Conservation (phyloP, 352 stramenopile genomes). For the Pythium oligandrum region DNA sequence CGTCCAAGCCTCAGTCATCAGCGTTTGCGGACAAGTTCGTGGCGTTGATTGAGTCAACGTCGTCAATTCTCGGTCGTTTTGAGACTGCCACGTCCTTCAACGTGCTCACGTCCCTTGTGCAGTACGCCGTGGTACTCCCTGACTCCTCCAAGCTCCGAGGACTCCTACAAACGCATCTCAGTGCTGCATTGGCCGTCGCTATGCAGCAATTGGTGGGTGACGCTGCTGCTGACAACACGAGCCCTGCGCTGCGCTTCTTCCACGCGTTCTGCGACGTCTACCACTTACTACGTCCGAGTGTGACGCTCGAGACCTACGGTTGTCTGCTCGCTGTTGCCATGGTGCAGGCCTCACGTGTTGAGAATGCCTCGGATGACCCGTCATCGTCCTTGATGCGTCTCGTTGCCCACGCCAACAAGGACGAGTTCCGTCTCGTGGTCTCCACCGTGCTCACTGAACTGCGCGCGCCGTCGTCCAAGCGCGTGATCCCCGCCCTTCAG, state of each 20-base stretch:
- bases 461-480: conserved; percentile 20
- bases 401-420: conserved; percentile 54
- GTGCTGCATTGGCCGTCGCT: conserved; percentile 26
- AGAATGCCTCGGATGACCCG: not conserved
- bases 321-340: conserved; percentile 52
- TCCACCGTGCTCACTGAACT: conserved; percentile 57
- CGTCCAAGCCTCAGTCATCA: too few relatives aligned
- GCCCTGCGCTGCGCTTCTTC: conserved; percentile 32
- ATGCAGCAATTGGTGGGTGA: conserved; percentile 25
- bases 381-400: conserved; percentile 17
- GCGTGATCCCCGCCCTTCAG: conserved; percentile 52
- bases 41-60: conserved; percentile 11
- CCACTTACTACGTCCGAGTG: conserved; percentile 31
- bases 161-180: conserved; percentile 21
- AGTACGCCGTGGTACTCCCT: conserved; percentile 24
- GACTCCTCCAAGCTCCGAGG: conserved; percentile 6
- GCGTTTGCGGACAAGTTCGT: conserved; percentile 23
- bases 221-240: not conserved
- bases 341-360: conserved; percentile 14
- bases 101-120: conserved; percentile 43
- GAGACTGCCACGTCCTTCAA: conserved; percentile 27
- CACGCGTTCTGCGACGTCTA: conserved; percentile 48
- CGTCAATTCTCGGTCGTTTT: conserved; percentile 4
- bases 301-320: conserved; percentile 55
- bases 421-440: conserved; percentile 65